Percentiles rank a stretch among this genome's conserved stretches.
These are phyloP conservation scores for Pelargonium australe DNA, from an alignment of 441 rosid species.

Conservation along the genomic window DNA sequence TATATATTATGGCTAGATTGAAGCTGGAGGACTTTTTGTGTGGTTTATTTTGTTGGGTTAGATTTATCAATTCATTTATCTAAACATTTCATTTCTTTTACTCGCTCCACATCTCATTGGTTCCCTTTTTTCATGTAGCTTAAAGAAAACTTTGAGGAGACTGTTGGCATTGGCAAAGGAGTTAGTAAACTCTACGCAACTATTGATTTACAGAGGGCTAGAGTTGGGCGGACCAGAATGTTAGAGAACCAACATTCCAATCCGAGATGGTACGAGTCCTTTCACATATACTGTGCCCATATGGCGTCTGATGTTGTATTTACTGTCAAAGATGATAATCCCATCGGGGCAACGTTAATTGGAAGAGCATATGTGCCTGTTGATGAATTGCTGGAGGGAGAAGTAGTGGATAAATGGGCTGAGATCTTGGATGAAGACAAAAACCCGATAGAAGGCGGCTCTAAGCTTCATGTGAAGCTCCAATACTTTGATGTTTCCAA, in stretches of 20 bases:
- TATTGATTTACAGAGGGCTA: constrained; percentile 47
- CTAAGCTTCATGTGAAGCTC: constrained; percentile 33
- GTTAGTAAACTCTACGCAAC: constrained; percentile 37
- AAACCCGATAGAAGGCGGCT: constrained; percentile 30
- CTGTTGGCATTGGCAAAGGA: constrained; percentile 25
- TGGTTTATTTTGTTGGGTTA: no score
- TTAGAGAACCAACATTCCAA: constrained; percentile 16
- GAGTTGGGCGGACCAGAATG: constrained; percentile 46
- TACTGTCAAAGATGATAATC: constrained; percentile 40
- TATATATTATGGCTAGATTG: no score
- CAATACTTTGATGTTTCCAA: constrained; percentile 25
- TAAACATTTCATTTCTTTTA: no score
- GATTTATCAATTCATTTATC: no score
- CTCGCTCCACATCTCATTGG: no score
- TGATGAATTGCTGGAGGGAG: constrained; percentile 29
- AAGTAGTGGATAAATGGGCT: constrained; percentile 29
- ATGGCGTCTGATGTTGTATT: constrained; percentile 32
- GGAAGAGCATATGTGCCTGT: constrained; percentile 52
- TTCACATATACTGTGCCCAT: constrained; percentile 48
- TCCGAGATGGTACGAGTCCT: constrained; percentile 36
- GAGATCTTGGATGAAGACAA: constrained; percentile 28
- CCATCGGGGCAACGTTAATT: constrained; percentile 39
- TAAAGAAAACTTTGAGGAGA: constrained; percentile 16
- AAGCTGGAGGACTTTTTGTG: background rate
- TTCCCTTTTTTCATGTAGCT: background rate